These are phyloP conservation scores for Jimgerdemannia lactiflua DNA, from an alignment of 192 early-diverging fungal genomes.

Conservation along the genomic window DNA sequence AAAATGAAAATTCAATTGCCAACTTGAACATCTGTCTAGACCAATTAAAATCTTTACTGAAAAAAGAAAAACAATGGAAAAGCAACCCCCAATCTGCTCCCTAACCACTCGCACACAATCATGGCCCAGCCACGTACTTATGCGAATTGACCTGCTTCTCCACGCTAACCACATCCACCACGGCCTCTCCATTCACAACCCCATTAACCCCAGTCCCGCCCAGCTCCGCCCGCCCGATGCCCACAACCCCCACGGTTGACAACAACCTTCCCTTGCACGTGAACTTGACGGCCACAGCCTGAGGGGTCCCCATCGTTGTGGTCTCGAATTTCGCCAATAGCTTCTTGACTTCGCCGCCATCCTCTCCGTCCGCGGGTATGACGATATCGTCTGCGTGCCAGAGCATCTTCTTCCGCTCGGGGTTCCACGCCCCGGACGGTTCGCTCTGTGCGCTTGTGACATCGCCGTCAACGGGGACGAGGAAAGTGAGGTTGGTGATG, in stretches of 20 bases:
- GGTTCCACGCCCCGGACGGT: constrained; percentile 46
- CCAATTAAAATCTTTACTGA: no score
- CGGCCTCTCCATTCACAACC: not conserved
- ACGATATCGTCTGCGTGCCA: constrained; percentile 42
- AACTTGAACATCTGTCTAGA: no score
- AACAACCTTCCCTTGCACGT: constrained; percentile 22
- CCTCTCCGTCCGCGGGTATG: constrained; percentile 6
- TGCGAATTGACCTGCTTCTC: constrained; percentile 7
- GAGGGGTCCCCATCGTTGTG: constrained; percentile 25
- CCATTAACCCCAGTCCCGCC: not conserved
- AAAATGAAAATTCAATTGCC: no score
- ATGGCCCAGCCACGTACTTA: constrained; percentile 3
- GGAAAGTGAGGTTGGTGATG: constrained; percentile 37
- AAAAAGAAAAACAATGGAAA: no score
- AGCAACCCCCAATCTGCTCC: no score
- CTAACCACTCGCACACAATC: no score
- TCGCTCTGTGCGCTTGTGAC: constrained; percentile 44
- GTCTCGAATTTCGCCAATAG: constrained; percentile 46
- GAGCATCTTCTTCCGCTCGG: constrained; percentile 44
- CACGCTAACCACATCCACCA: not conserved
- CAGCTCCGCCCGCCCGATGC: no score
- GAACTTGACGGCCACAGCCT: constrained; percentile 42
- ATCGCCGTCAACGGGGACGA: constrained; percentile 42
- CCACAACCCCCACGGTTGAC: constrained; percentile 22
- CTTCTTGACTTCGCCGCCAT: constrained; percentile 25